Evolutionary conservation across 176 grass and related monocot genomes (phyloP).

Genomic region (Areca catechu): DNA sequence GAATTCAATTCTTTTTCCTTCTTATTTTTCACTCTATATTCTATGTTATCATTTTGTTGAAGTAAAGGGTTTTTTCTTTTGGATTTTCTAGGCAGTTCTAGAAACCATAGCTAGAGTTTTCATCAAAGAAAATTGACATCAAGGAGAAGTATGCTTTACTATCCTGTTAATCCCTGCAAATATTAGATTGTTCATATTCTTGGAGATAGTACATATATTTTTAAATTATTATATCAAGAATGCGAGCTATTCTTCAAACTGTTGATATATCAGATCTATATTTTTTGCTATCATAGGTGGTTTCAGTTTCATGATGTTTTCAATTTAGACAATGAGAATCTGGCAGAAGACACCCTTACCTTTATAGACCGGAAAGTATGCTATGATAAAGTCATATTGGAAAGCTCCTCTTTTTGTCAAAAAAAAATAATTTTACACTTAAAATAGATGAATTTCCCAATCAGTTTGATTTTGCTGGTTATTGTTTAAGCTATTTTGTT

Average conservation of each 20-base stretch:
- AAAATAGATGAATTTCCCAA: too few species aligned
- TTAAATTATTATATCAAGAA: too few species aligned
- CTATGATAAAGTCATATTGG: background rate
- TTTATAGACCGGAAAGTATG: slow-evolving; percentile 86
- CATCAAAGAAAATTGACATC: slow-evolving; percentile 94
- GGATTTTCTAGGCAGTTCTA: slow-evolving; percentile 52
- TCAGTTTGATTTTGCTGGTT: too few species aligned
- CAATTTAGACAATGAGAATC: slow-evolving; percentile 70
- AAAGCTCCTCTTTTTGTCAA: too few species aligned
- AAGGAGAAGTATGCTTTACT: slow-evolving; percentile 82
- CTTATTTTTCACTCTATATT: too few species aligned
- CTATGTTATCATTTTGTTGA: too few species aligned
- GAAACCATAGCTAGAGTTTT: slow-evolving; percentile 91
- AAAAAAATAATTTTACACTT: too few species aligned
- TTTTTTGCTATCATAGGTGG: slow-evolving; percentile 36
- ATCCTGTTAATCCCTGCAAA: background rate
- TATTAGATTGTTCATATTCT: too few species aligned
- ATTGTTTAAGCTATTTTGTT: too few species aligned
- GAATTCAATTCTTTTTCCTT: too few species aligned
- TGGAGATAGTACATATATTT: too few species aligned
- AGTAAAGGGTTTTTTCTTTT: slow-evolving; percentile 11
- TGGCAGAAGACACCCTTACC: slow-evolving; percentile 65
- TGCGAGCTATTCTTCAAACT: background rate
- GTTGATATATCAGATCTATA: background rate
- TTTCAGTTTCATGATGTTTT: slow-evolving; percentile 96